These are phyloP conservation scores for Ceratocystis papillata DNA, from an alignment of 2,329 filamentous ascomycete genomes.

Conservation along the genomic window DNA sequence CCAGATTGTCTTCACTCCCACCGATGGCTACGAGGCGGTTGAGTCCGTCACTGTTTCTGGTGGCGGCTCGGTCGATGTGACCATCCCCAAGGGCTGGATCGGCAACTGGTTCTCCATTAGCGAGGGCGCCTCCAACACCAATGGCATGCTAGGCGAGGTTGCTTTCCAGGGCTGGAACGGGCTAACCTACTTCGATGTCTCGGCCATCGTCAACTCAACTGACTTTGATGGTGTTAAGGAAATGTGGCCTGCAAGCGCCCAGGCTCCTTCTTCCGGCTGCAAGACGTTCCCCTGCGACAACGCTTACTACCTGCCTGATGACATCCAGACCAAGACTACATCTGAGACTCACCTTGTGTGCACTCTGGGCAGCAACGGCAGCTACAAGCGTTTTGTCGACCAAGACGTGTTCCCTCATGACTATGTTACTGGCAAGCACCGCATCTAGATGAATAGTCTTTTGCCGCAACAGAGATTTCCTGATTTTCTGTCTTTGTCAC, in stretches of 20 bases:
- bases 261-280: conserved; percentile 41
- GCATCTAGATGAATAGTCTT: conserved; percentile 10
- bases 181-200: conserved; percentile 48
- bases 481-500: background rate
- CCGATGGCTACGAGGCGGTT: conserved; percentile 31
- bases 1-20: conserved; percentile 42
- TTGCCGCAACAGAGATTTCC: background rate
- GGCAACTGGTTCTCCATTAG: conserved; percentile 44
- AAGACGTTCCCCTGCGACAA: conserved; percentile 43
- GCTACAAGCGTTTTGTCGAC: conserved; percentile 23
- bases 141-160: conserved; percentile 46
- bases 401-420: conserved; percentile 20
- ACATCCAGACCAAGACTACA: conserved; percentile 46
- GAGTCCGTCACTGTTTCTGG: conserved; percentile 35
- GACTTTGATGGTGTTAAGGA: conserved; percentile 45
- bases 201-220: conserved; percentile 44
- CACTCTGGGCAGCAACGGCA: conserved; percentile 35
- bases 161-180: conserved; percentile 40
- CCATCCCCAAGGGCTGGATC: conserved; percentile 37
- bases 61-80: conserved; percentile 34
- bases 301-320: conserved; percentile 44
- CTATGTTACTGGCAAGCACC: conserved; percentile 18
- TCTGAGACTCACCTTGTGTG: conserved; percentile 40
- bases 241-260: conserved; percentile 38
- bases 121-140: conserved; percentile 34